phyloP scores from a whole-genome alignment of 2,329 filamentous ascomycete genomes.

The Cordyceps pruinosa region DNA sequence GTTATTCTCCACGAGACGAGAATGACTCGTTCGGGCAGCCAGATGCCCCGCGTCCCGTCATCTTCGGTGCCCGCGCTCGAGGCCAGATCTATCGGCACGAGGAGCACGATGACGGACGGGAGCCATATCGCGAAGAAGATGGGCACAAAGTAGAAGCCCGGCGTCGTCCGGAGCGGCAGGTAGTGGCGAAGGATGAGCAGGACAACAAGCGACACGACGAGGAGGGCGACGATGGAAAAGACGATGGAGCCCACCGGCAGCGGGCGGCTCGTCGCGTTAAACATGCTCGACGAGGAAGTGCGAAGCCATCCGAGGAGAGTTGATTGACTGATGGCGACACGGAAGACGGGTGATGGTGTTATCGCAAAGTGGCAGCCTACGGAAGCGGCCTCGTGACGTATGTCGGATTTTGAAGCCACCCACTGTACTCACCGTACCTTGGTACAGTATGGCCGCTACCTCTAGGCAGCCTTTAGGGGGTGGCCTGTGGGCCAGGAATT shows the following conservation, averaged over 20 bases:
- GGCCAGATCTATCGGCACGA: slow-evolving; percentile 93
- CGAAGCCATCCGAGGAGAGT: slow-evolving; percentile 5
- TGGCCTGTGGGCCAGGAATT: not conserved
- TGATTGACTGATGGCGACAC: not conserved
- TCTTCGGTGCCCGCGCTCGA: slow-evolving; percentile 72
- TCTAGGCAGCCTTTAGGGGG: no score
- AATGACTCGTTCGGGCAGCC: slow-evolving; percentile 71
- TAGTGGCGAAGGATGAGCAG: slow-evolving; percentile 84
- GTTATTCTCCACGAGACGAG: slow-evolving; percentile 89
- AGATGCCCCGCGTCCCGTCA: slow-evolving; percentile 69
- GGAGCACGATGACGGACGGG: slow-evolving; percentile 80
- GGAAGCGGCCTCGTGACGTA: not conserved
- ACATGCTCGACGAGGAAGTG: slow-evolving; percentile 34
- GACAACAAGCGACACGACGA: slow-evolving; percentile 67
- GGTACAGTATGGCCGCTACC: no score
- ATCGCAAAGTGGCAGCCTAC: slow-evolving; percentile 2
- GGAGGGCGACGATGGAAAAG: slow-evolving; percentile 66
- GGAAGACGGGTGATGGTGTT: not conserved
- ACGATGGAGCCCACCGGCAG: slow-evolving; percentile 71
- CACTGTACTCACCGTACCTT: not conserved
- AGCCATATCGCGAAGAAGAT: slow-evolving; percentile 95
- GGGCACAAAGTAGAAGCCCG: slow-evolving; percentile 80
- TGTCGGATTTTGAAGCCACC: not conserved
- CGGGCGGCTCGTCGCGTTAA: slow-evolving; percentile 43
- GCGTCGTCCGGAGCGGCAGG: slow-evolving; percentile 82